Conservation (phyloP, 805 yeast species). For the Starmerella geochares region DNA sequence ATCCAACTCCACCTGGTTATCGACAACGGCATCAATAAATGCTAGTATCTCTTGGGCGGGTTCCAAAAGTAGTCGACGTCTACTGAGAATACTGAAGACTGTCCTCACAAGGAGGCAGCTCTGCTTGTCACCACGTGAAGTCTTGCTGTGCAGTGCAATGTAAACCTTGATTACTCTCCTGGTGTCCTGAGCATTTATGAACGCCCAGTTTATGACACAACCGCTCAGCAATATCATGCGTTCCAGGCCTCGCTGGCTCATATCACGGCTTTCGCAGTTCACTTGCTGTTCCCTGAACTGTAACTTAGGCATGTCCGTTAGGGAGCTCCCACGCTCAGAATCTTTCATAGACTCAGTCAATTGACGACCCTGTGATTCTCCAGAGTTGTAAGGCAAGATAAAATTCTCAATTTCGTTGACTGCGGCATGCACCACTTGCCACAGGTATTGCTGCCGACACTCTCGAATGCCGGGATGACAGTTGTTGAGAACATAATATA, state of each 20-base stretch:
- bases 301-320: no score
- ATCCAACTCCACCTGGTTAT: not conserved
- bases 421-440: not conserved
- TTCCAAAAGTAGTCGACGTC: not conserved
- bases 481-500: not conserved
- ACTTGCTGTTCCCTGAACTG: not conserved
- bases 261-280: no score
- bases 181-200: not conserved
- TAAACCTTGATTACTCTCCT: not conserved
- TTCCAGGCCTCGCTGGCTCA: not conserved
- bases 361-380: no score
- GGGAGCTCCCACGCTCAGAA: no score
- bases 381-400: no score
- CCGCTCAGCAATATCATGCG: not conserved
- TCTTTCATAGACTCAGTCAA: no score
- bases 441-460: not conserved
- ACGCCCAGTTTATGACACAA: not conserved
- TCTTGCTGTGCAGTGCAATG: not conserved
- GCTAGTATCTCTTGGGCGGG: not conserved
- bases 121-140: not conserved
- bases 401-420: not conserved
- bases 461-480: not conserved
- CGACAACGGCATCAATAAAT: not conserved
- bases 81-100: not conserved
- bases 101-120: not conserved